Evolutionary conservation across 352 stramenopile genomes (phyloP), one percentile per base, ranked within the genome.

Genomic region (Globisporangium perplexum): DNA sequence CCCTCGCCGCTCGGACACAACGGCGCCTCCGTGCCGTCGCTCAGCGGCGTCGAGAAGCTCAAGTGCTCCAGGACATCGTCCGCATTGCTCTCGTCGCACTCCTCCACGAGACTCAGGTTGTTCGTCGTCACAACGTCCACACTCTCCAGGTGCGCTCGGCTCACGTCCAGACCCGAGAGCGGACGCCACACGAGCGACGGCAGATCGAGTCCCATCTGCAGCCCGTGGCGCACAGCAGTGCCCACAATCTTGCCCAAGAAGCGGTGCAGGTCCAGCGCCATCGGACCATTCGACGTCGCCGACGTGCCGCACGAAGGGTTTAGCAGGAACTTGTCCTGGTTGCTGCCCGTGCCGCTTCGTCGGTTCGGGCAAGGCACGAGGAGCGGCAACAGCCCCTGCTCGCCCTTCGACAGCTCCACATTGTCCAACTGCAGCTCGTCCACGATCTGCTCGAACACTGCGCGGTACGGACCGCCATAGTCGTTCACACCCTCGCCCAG

Each of bases 401-500:
- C 85, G 4, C 83, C 83, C 68, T 93, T 93, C 12, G 81, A 72
- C 15, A 95, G 47, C 50, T 95, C 85, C 8, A 95, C 77, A 31
- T 93, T 92, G 55, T 95, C 84, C 82, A 92, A 90, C 60, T 97
- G 86, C 28, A 98, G 66, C 69, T 99, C 96, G 43, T 96, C 79
- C 10, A 98, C 83, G 44, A 98, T 87, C 68, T 99, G 94, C 61
- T 98, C 96, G 65, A 99, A 99, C 4, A 98, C 89, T 23, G 97
- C 96, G 41, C 97, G 80, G 73, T 99, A 99, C 17, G 97, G 97
- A 4, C 97, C 97, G 53, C 96, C 97, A 55, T 99, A 98, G 73
- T 99, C 97, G 67, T 99, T 98, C 26, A 99, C 97, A 45, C 96
- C 96, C 70, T 99, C 96, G 52, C 96, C 95, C 43, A 99, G 74